Percentiles rank a stretch among this genome's conserved stretches.
Evolutionary conservation across 805 yeast species (phyloP).

Genomic region (Suhomyces sp.): DNA sequence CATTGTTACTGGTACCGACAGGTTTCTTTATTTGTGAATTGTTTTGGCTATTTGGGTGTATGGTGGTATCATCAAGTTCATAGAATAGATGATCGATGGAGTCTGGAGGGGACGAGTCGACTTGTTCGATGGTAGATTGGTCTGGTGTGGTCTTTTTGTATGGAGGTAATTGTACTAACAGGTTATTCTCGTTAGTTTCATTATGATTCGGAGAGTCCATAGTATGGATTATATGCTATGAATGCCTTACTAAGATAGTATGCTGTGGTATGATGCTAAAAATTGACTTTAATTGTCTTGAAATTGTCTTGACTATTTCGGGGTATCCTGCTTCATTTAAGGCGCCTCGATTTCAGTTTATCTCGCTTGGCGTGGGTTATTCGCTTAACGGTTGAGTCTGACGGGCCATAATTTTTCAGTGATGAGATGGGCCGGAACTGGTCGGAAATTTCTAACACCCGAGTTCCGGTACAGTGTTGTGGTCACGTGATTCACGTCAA

Average conservation of each 20-base stretch:
- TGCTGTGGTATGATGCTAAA: too few species aligned
- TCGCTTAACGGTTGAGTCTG: background rate
- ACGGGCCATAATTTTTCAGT: background rate
- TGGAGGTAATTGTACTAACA: slow-evolving; percentile 1
- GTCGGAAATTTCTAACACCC: background rate
- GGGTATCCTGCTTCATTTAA: background rate
- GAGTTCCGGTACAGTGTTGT: background rate
- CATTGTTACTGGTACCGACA: background rate
- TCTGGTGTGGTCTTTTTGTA: background rate
- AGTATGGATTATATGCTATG: background rate
- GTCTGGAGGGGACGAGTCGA: background rate
- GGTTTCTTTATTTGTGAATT: background rate
- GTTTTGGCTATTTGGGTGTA: background rate
- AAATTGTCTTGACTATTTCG: too few species aligned
- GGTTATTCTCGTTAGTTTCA: slow-evolving; percentile 2
- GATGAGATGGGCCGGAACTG: slow-evolving; percentile 5
- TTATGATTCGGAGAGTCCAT: background rate
- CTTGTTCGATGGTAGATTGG: background rate
- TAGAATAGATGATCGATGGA: slow-evolving; percentile 7
- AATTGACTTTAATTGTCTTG: too few species aligned
- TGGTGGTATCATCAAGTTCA: slow-evolving; percentile 2
- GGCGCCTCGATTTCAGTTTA: background rate
- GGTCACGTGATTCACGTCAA: background rate
- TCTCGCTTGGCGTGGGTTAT: background rate
- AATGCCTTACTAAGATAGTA: too few species aligned